Percentiles rank a stretch among this genome's conserved stretches.
Evolutionary conservation across 805 yeast species (phyloP).

Genomic region (Aciculoconidium aculeatum): DNA sequence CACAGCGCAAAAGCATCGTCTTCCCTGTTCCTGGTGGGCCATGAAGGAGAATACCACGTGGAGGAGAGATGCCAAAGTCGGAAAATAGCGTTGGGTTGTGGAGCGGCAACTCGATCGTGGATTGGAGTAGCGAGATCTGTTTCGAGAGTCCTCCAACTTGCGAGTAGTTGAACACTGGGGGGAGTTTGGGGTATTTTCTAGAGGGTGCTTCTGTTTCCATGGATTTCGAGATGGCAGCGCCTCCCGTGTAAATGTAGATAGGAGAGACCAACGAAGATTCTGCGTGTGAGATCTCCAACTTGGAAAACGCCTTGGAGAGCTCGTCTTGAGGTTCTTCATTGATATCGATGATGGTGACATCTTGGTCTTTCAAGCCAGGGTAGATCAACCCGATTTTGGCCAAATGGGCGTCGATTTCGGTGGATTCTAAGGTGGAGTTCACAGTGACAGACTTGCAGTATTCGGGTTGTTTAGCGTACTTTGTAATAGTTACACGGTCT

Average conservation of each 20-base stretch:
- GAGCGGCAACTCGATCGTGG: conserved; percentile 75
- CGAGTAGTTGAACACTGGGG: conserved; percentile 39
- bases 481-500: conserved; percentile 42
- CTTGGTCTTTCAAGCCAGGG: conserved; percentile 44
- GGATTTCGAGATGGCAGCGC: conserved; percentile 4
- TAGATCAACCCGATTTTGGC: conserved; percentile 55
- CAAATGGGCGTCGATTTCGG: conserved; percentile 35
- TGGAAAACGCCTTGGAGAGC: conserved; percentile 30
- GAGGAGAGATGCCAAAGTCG: conserved; percentile 86
- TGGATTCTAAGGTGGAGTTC: conserved; percentile 6
- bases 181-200: conserved; percentile 38
- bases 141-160: conserved; percentile 73
- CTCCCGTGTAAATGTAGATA: conserved; percentile 36
- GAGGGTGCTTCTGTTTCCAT: conserved; percentile 8
- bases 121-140: conserved; percentile 55
- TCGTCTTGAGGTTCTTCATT: conserved; percentile 21
- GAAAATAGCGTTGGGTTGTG: conserved; percentile 70
- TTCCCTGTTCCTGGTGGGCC: conserved; percentile 99
- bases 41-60: conserved; percentile 86
- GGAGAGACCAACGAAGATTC: conserved; percentile 36
- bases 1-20: conserved; percentile 77
- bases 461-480: conserved; percentile 44
- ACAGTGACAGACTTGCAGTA: conserved; percentile 15
- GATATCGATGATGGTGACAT: conserved; percentile 12
- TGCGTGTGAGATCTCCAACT: conserved; percentile 16